Evolutionary conservation across 768 basidiomycete genomes (phyloP).

Genomic region (Mycena haematopus): DNA sequence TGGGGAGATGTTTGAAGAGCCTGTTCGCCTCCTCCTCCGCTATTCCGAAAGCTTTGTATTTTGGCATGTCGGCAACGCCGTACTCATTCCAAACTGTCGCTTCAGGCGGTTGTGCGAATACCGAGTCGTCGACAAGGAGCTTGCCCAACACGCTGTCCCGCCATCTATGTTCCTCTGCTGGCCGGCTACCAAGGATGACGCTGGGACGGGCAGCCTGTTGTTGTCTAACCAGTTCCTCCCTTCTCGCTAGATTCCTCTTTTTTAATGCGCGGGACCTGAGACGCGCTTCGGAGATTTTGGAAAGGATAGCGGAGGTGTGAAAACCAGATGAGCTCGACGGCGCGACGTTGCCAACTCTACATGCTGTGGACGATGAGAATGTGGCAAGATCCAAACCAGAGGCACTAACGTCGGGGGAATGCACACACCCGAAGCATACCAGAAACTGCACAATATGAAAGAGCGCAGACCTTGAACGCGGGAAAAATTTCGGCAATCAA

Average conservation of each 20-base stretch:
- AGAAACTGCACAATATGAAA: not conserved
- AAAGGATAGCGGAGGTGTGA: constrained; percentile 54
- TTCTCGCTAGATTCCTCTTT: constrained; percentile 53
- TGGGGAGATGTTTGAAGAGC: constrained; percentile 73
- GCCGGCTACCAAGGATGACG: constrained; percentile 76
- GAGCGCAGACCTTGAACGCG: not conserved
- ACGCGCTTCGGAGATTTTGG: constrained; percentile 41
- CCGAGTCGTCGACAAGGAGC: constrained; percentile 61
- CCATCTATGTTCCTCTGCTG: constrained; percentile 74
- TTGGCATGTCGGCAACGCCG: constrained; percentile 51
- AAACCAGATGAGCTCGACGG: constrained; percentile 42
- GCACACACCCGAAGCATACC: constrained; percentile 19
- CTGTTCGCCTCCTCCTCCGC: constrained; percentile 59
- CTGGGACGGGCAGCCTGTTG: constrained; percentile 55
- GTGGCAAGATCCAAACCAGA: not conserved
- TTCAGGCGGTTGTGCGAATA: constrained; percentile 41
- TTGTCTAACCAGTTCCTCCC: constrained; percentile 48
- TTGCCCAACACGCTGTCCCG: constrained; percentile 66
- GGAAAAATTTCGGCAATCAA: constrained; percentile 11
- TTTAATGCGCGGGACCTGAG: constrained; percentile 44
- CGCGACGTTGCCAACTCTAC: constrained; percentile 22
- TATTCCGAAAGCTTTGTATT: constrained; percentile 71
- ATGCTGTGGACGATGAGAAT: constrained; percentile 10
- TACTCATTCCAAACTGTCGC: constrained; percentile 39
- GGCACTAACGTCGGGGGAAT: constrained; percentile 18